Evolutionary conservation across 495 filamentous ascomycete species (phyloP), one percentile per base, ranked within the genome.

Genomic region (Xylaria palmicola): DNA sequence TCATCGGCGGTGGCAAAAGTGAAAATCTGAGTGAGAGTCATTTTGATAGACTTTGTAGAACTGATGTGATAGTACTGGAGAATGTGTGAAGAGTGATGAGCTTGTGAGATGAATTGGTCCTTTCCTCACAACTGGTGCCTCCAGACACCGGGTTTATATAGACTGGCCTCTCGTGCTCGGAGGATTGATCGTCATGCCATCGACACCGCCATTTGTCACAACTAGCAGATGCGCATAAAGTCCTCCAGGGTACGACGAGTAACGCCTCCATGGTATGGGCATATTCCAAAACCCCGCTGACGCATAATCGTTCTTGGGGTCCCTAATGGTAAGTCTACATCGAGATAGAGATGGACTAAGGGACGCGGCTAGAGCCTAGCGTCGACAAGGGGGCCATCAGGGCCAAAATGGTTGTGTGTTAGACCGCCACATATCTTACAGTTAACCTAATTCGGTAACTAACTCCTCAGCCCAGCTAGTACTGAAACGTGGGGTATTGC

Each of bases 201-300:
- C 55, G 55, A 57, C 55, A 57, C 55, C 55, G 55, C 55, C 55
- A 57, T 57, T 57, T 57, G 54, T 57, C 54, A 57, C 54, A 29
- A 20, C 54, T 57, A 12, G 40, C 12, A 48, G 9, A 12, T 57
- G 17, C 37, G 55, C 55, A 57, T 57, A 30, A 57, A 57, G 40
- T 57, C 20, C 55, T 27, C 41, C 17, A 48, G 41, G 53, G 55
- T 48, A n/a, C n/a, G n/a, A n/a, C n/a, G n/a, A n/a, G n/a, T n/a
- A n/a, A n/a, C 41, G 30, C 4, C 26, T 19, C 2, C 24, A 30
- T 57, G 47, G 41, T 57, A 57, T 57, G 41, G 30, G 55, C 40
- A 47, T 26, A 36, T 57, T 57, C 55, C 55, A 57, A 47, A 47
- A 47, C 41, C 19, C 15, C 30, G 27, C 29, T 30, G 39, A 36